Percentiles rank a stretch among this genome's conserved stretches.
These are phyloP conservation scores for Aquilaria malaccensis DNA, from an alignment of 345 rosid species.

Conservation along the genomic window DNA sequence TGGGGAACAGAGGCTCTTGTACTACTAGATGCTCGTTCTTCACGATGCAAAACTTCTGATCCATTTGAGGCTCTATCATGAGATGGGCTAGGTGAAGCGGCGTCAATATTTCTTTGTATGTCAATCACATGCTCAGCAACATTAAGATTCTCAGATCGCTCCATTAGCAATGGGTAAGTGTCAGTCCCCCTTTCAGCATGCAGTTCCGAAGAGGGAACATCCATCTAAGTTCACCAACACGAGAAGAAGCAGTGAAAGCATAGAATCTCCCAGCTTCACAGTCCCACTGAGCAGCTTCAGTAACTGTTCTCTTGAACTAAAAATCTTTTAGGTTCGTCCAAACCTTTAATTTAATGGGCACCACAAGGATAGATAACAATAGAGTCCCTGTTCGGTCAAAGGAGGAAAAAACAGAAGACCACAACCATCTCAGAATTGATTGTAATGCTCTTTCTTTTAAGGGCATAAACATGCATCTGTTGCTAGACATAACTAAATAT, in stretches of 20 bases:
- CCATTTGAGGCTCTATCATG: constrained; percentile 49
- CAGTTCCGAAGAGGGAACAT: constrained; percentile 53
- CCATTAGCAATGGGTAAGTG: constrained; percentile 62
- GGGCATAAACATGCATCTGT: not conserved
- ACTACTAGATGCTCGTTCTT: constrained; percentile 40
- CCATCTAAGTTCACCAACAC: constrained; percentile 62
- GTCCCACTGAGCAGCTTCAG: constrained; percentile 1
- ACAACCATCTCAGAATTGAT: constrained; percentile 13
- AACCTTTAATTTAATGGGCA: constrained; percentile 12
- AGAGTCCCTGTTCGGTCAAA: constrained; percentile 14
- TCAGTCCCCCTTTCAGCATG: constrained; percentile 34
- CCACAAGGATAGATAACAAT: constrained; percentile 15
- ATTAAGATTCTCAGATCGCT: constrained; percentile 39
- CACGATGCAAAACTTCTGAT: constrained; percentile 41
- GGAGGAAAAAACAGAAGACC: constrained; percentile 4
- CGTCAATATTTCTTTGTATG: constrained; percentile 38
- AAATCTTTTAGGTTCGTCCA: constrained; percentile 2
- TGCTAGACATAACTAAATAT: too few relatives aligned
- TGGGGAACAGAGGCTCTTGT: constrained; percentile 31
- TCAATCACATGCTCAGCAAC: constrained; percentile 58
- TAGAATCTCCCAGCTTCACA: constrained; percentile 26
- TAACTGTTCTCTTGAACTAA: constrained; percentile 3
- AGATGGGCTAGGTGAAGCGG: constrained; percentile 35
- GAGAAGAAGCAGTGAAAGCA: constrained; percentile 25
- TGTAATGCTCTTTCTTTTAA: not conserved